These are phyloP conservation scores for Globomyces sp. DNA, from an alignment of 371 early-diverging fungal genomes.

Conservation along the genomic window DNA sequence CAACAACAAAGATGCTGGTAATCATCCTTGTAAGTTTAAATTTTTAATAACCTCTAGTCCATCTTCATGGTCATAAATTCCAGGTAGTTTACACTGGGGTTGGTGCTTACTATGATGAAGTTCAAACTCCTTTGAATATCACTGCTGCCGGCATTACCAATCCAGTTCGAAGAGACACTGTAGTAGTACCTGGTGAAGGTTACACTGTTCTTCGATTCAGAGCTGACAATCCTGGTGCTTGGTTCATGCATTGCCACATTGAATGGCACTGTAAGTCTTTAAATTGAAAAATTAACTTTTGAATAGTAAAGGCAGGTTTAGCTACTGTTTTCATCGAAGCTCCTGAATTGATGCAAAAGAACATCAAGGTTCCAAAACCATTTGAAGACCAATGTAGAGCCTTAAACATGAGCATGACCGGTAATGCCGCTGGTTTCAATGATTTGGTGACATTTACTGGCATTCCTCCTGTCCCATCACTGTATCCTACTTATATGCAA, in stretches of 20 bases:
- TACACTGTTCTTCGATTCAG: slow-evolving; percentile 66
- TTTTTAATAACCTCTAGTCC: slow-evolving; percentile 37
- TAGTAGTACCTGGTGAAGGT: slow-evolving; percentile 57
- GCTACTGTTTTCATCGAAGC: slow-evolving; percentile 62
- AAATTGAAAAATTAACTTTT: background rate
- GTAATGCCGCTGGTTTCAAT: slow-evolving; percentile 70
- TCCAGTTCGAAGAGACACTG: slow-evolving; percentile 66
- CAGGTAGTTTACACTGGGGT: slow-evolving; percentile 60
- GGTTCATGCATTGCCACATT: slow-evolving; percentile 82
- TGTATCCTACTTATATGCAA: slow-evolving; percentile 52
- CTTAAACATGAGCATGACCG: slow-evolving; percentile 53
- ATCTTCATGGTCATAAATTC: slow-evolving; percentile 81
- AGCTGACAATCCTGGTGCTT: slow-evolving; percentile 76
- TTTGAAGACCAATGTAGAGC: slow-evolving; percentile 55
- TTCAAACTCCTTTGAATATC: slow-evolving; percentile 22
- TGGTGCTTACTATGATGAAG: slow-evolving; percentile 26
- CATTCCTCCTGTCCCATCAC: slow-evolving; percentile 47
- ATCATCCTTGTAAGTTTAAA: slow-evolving; percentile 56
- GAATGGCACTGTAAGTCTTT: slow-evolving; percentile 66
- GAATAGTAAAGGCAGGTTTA: slow-evolving; percentile 37
- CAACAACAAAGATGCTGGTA: slow-evolving; percentile 61
- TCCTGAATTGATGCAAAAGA: slow-evolving; percentile 51
- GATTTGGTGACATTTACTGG: slow-evolving; percentile 33
- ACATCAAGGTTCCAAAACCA: slow-evolving; percentile 43
- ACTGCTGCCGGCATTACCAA: slow-evolving; percentile 30